Conservation (phyloP, 306 rosid genomes). For the Cajanus cajan region DNA sequence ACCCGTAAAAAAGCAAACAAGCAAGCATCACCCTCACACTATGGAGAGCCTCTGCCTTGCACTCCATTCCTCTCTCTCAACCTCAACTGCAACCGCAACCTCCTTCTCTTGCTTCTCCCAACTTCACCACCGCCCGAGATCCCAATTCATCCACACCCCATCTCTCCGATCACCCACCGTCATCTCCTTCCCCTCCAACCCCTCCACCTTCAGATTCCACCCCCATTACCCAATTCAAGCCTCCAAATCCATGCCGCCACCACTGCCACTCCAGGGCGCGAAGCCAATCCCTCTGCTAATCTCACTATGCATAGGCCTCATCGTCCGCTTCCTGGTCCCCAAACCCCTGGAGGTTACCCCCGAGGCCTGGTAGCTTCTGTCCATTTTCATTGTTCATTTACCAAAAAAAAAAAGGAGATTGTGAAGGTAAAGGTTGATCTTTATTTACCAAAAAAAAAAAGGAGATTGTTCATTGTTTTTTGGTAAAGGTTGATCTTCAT, state of each 20-base stretch:
- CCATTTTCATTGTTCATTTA: too few species aligned
- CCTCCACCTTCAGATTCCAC: neutral
- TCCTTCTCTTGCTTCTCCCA: slow-evolving; percentile 34
- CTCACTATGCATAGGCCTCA: slow-evolving; percentile 61
- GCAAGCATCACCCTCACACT: too few species aligned
- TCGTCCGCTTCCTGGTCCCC: slow-evolving; percentile 64
- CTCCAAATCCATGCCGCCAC: neutral
- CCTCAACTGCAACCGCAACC: too few species aligned
- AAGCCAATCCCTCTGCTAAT: slow-evolving; percentile 62
- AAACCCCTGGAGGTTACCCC: slow-evolving; percentile 66
- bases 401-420: too few species aligned
- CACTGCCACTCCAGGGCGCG: slow-evolving; percentile 48
- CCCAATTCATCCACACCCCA: slow-evolving; percentile 28
- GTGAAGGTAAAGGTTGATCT: too few species aligned
- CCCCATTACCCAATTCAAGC: too few species aligned
- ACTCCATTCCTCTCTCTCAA: slow-evolving; percentile 45
- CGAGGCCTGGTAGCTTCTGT: slow-evolving; percentile 87
- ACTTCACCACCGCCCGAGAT: slow-evolving; percentile 33
- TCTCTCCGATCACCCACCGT: slow-evolving; percentile 39
- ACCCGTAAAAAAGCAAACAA: too few species aligned
- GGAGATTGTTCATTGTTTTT: too few species aligned
- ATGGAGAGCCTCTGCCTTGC: slow-evolving; percentile 67
- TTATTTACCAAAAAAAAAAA: too few species aligned
- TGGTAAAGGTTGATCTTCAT: too few species aligned
- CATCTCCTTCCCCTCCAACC: neutral